A percentile compares a stretch with the other conserved stretches of the same genome.
Evolutionary conservation across 1,139 yeast genomes (phyloP).

Genomic region (Trichomonascaceae sp.): DNA sequence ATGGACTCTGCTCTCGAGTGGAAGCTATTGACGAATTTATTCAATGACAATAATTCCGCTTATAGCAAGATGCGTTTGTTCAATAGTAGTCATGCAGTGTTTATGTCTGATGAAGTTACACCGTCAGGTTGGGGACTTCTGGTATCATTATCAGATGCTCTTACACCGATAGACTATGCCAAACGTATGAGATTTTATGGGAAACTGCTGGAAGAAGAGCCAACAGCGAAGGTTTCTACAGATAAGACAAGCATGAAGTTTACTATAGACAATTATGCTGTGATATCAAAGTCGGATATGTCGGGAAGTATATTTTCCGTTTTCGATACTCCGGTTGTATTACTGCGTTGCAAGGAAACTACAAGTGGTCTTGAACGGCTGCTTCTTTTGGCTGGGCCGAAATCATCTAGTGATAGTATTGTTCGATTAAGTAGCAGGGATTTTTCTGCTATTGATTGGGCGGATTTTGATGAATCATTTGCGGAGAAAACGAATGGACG

Average conservation of each 20-base stretch:
- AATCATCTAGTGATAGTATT: neutral
- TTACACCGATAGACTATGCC: neutral
- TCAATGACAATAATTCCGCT: neutral
- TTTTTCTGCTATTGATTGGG: neutral
- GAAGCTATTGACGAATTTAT: neutral
- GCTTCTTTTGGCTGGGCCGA: constrained; percentile 2
- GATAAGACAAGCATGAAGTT: neutral
- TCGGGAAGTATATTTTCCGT: neutral
- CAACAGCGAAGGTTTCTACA: neutral
- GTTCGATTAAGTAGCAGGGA: neutral
- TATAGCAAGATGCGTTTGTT: neutral
- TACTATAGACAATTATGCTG: neutral
- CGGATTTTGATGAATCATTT: neutral
- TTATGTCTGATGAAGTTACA: neutral
- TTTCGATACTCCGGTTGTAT: neutral
- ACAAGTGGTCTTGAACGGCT: neutral
- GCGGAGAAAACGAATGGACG: neutral
- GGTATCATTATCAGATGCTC: neutral
- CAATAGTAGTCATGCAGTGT: neutral
- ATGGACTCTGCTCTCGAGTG: constrained; percentile 4
- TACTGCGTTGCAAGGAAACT: neutral
- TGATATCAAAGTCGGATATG: neutral
- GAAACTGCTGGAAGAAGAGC: neutral
- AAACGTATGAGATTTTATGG: neutral
- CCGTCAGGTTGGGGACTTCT: neutral